A percentile compares a stretch with the other conserved stretches of the same genome.
Conservation (phyloP, 306 rosid species). For the Prosopis cineraria region DNA sequence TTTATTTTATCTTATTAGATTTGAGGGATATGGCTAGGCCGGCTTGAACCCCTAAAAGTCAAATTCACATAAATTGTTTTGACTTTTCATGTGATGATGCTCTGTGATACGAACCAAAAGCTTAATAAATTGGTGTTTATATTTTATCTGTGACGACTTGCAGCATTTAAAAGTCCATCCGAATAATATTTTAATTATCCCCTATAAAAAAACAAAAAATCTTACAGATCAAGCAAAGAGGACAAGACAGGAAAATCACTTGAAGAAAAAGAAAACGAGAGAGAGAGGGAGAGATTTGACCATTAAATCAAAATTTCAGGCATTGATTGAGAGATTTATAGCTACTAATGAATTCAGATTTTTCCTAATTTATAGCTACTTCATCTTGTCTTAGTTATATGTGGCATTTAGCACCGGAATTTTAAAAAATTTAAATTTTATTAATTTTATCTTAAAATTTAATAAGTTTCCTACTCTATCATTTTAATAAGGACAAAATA, state of each 20-base stretch:
- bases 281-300: background rate
- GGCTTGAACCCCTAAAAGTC: conserved; percentile 1
- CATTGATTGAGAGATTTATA: background rate
- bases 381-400: too few relatives aligned
- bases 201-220: background rate
- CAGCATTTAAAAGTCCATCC: background rate
- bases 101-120: background rate
- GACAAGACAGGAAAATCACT: background rate
- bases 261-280: background rate
- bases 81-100: background rate
- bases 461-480: too few relatives aligned
- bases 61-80: conserved; percentile 8
- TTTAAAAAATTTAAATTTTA: too few relatives aligned
- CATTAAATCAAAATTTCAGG: background rate
- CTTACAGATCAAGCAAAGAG: conserved; percentile 13
- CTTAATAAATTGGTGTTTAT: background rate
- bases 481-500: too few relatives aligned
- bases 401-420: too few relatives aligned
- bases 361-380: too few relatives aligned
- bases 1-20: background rate
- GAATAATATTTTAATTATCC: background rate
- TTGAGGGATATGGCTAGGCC: background rate
- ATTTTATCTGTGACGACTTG: background rate
- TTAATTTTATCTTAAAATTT: too few relatives aligned
- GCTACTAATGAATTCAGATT: too few relatives aligned